phyloP scores from a whole-genome alignment of 2,329 filamentous ascomycete species.

The Exophiala xenobiotica region DNA sequence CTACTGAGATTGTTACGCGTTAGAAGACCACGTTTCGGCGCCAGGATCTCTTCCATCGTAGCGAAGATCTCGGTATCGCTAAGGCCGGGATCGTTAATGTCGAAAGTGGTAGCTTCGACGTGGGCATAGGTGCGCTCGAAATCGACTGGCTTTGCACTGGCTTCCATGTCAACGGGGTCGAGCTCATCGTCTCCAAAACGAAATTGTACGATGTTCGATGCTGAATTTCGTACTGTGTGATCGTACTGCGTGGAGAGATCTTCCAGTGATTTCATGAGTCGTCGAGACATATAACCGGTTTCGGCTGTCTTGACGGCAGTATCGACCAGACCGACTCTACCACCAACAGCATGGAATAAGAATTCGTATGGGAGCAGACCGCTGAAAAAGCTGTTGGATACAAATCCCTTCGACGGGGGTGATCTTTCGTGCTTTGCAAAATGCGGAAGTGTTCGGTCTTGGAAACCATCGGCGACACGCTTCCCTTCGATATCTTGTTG shows the following conservation, averaged over 20 bases:
- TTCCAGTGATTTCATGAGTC: constrained; percentile 96
- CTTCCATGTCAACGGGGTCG: constrained; percentile 97
- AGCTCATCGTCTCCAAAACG: constrained; percentile 95
- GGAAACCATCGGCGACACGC: constrained; percentile 93
- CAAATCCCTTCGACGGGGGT: constrained; percentile 94
- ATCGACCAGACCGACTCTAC: constrained; percentile 96
- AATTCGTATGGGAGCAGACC: constrained; percentile 89
- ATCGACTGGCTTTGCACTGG: constrained; percentile 84
- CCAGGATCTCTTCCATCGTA: constrained; percentile 67
- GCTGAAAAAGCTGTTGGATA: constrained; percentile 94
- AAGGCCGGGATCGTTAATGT: constrained; percentile 71
- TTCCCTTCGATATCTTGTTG: constrained; percentile 96
- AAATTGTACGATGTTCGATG: constrained; percentile 87
- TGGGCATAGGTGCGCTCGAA: constrained; percentile 91
- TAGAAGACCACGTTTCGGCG: constrained; percentile 65
- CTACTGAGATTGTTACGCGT: constrained; percentile 61
- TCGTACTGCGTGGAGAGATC: constrained; percentile 94
- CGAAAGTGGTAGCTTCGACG: constrained; percentile 70
- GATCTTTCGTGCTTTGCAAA: constrained; percentile 91
- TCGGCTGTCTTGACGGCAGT: constrained; percentile 93
- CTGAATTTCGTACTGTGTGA: constrained; percentile 88
- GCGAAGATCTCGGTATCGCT: constrained; percentile 70
- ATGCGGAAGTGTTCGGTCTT: constrained; percentile 90
- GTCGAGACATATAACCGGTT: constrained; percentile 97
- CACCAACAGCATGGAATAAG: constrained; percentile 96